Base-by-base conservation (phyloP, 257 asterid genomes). In the Henckelia pumila region DNA sequence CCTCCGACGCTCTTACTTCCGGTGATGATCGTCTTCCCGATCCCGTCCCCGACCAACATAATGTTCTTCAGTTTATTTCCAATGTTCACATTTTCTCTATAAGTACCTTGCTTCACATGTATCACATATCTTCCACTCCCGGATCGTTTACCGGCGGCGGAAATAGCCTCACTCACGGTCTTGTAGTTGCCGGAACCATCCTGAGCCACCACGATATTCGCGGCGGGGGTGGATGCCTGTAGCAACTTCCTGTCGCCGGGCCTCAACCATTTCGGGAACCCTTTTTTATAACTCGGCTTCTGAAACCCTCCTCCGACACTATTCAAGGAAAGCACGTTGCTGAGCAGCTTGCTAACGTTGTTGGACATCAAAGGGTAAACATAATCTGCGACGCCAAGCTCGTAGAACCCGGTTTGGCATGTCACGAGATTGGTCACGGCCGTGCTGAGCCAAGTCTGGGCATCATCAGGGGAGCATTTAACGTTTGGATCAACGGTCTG, bases 361-460 rank as follows among this genome's bases (percentile, higher is more conserved):
- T 80, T 84, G 6, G 86, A 74, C 82, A 77, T 75, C 53, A 83
- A 21, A 0, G 95, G 88, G 16, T 76, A 33, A 1, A 84, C 37
- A 50, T 73, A 64, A 32, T 79, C 83, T 0, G 71, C 21, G 19
- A 84, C 77, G 0, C 89, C 91, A 0, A 89, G 78, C 9, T 92
- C 98, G 0, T 4, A 3, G 63, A 92, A 88, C 61, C 98, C 97
- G 0, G 75, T 13, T 10, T 17, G 52, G 71, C 98, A 92, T 0
- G 98, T 92, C 61, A 83, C 94, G 7, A 85, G 77, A 35, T 86
- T 85, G 3, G 98, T 92, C 0, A 89, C 67, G 1, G 97, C 91
- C 0, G 97, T 40, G 82, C 97, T 92, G 2, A 92, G 73, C 98
- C 98, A 92, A 1, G 94, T 81, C 19, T 89, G 98, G 0, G 77